Percentiles rank a stretch among this genome's conserved stretches.
phyloP scores from a whole-genome alignment of 2,329 filamentous ascomycete genomes.

The Sporothrix sp. region DNA sequence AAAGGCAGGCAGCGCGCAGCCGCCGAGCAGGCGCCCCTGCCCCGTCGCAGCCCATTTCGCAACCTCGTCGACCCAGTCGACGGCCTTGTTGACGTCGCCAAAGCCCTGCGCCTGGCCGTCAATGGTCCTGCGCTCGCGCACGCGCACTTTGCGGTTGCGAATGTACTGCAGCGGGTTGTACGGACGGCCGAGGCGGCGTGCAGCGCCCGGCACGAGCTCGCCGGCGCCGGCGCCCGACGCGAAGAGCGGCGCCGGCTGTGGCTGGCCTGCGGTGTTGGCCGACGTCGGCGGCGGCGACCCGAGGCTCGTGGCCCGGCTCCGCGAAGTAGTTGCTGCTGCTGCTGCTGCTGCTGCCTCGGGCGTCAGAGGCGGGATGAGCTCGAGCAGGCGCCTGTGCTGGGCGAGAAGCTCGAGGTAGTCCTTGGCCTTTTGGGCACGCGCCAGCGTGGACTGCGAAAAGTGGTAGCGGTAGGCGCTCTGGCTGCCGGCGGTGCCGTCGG shows the following conservation, averaged over 20 bases:
- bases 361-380: constrained; percentile 65
- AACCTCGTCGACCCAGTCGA: constrained; percentile 66
- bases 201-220: constrained; percentile 13
- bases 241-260: too few relatives aligned
- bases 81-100: constrained; percentile 60
- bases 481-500: constrained; percentile 27
- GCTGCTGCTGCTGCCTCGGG: too few relatives aligned
- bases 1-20: constrained; percentile 35
- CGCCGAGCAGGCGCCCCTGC: constrained; percentile 17
- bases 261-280: constrained; percentile 2
- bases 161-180: constrained; percentile 94
- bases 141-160: constrained; percentile 77
- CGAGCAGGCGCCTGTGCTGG: constrained; percentile 73
- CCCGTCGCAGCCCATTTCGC: constrained; percentile 36
- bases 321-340: constrained; percentile 21
- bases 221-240: constrained; percentile 12
- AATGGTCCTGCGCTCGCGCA: constrained; percentile 64
- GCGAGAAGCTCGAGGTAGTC: constrained; percentile 76
- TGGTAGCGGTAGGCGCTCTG: constrained; percentile 46
- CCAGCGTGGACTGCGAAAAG: constrained; percentile 70
- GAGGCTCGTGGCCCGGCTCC: constrained; percentile 32
- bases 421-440: constrained; percentile 74
- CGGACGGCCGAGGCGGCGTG: constrained; percentile 50
- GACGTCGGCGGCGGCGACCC: constrained; percentile 30
- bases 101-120: constrained; percentile 70